Evolutionary conservation across 2,329 filamentous ascomycete genomes (phyloP).

Genomic region (Aspergillus alliaceus): DNA sequence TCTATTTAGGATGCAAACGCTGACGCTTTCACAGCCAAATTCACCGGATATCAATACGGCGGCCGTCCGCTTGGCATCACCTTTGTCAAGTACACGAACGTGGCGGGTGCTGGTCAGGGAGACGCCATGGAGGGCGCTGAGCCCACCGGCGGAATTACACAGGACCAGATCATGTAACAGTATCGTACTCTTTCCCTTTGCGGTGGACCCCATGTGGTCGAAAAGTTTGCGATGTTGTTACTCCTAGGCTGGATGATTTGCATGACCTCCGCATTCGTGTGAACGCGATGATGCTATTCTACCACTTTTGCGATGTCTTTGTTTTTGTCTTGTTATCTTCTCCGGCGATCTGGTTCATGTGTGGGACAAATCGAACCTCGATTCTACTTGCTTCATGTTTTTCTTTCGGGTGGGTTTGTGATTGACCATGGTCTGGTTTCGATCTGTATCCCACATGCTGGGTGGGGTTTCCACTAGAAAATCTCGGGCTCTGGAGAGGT

Average conservation of each 20-base stretch:
- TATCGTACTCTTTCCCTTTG: not conserved
- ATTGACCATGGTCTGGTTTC: constrained; percentile 1
- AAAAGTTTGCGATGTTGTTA: constrained; percentile 10
- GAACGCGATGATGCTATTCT: not conserved
- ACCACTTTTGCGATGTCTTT: constrained; percentile 3
- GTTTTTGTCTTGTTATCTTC: constrained; percentile 6
- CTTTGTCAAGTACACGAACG: constrained; percentile 88
- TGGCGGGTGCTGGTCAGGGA: constrained; percentile 55
- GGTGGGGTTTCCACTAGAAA: constrained; percentile 6
- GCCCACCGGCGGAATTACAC: constrained; percentile 70
- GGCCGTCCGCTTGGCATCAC: constrained; percentile 89
- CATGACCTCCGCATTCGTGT: not conserved
- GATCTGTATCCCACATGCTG: not conserved
- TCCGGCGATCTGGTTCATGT: constrained; percentile 7
- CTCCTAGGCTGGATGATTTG: not conserved
- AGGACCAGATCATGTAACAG: constrained; percentile 93
- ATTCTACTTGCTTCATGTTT: not conserved
- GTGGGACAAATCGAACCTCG: constrained; percentile 11
- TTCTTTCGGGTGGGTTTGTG: not conserved
- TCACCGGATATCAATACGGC: constrained; percentile 96
- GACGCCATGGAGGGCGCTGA: constrained; percentile 84
- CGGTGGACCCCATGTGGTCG: not conserved
- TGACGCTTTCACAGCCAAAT: constrained; percentile 64
- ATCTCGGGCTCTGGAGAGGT: constrained; percentile 16
- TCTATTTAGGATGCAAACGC: not conserved